Conservation (phyloP, 2,329 filamentous ascomycete genomes). For the Penicillium sp. region DNA sequence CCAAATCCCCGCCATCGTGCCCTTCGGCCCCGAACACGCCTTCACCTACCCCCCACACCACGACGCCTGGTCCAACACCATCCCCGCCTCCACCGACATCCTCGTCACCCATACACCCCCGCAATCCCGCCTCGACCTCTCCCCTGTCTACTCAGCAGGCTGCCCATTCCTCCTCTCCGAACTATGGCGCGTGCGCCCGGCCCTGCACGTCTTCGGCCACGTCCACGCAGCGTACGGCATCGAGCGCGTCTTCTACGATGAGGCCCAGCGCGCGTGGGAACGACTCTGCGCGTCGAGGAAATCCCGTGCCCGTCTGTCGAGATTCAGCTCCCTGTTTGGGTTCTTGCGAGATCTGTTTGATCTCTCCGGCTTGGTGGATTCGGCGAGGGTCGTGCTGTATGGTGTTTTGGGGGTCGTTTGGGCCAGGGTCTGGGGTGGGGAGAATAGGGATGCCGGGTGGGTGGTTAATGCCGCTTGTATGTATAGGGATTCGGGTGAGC, state of each 20-base stretch:
- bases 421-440: conserved; percentile 51
- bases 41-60: conserved; percentile 63
- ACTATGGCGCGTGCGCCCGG: conserved; percentile 63
- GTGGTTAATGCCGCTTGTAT: conserved; percentile 54
- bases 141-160: conserved; percentile 53
- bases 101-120: conserved; percentile 76
- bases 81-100: conserved; percentile 66
- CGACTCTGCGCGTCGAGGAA: conserved; percentile 44
- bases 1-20: conserved; percentile 58
- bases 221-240: conserved; percentile 68
- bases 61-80: conserved; percentile 63
- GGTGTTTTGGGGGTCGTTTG: conserved; percentile 50
- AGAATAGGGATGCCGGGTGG: conserved; percentile 38
- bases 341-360: conserved; percentile 33
- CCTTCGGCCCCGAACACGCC: conserved; percentile 62
- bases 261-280: conserved; percentile 63
- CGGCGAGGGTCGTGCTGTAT: conserved; percentile 44
- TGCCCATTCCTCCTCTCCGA: conserved; percentile 63
- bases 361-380: conserved; percentile 39
- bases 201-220: conserved; percentile 76
- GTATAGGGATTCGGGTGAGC: conserved; percentile 29
- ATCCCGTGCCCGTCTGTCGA: conserved; percentile 17
- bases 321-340: conserved; percentile 20
- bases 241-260: conserved; percentile 65
- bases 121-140: conserved; percentile 56